A percentile compares a stretch with the other conserved stretches of the same genome.
These are phyloP conservation scores for Xerocomus cyaneibrunnescens DNA, from an alignment of 1,284 basidiomycete genomes.

Conservation along the genomic window DNA sequence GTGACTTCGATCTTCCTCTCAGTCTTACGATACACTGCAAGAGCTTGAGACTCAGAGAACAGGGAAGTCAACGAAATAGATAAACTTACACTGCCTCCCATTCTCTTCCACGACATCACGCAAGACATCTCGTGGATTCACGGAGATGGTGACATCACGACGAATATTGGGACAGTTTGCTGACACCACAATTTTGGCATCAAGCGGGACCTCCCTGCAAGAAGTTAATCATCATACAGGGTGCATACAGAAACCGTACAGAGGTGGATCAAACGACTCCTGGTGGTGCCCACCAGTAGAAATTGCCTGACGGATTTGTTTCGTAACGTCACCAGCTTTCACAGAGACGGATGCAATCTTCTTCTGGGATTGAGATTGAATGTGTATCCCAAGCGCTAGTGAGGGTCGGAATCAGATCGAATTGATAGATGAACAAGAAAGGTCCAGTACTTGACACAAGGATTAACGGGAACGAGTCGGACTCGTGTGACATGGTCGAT, in stretches of 20 bases:
- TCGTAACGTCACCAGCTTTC: neutral
- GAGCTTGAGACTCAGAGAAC: no score
- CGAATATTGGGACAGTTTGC: no score
- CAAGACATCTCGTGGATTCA: no score
- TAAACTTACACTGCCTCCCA: slow-evolving; percentile 10
- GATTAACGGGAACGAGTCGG: neutral
- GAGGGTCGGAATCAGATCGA: neutral
- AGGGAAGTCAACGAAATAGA: no score
- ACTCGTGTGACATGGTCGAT: neutral
- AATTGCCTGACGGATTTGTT: neutral
- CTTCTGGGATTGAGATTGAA: neutral
- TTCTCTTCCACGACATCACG: neutral
- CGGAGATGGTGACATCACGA: no score
- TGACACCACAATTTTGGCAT: no score
- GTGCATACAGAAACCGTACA: neutral
- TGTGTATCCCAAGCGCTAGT: neutral
- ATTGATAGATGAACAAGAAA: neutral
- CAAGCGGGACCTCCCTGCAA: no score
- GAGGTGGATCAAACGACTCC: slow-evolving; percentile 1
- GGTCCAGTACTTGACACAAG: neutral
- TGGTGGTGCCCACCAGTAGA: neutral
- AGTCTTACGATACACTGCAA: slow-evolving; percentile 15
- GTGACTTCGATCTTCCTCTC: slow-evolving; percentile 11
- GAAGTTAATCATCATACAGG: neutral
- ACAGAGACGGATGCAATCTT: neutral